A percentile compares a stretch with the other conserved stretches of the same genome.
These are phyloP conservation scores for Chlorella sp. DNA, from an alignment of 139 green algal genomes.

Conservation along the genomic window DNA sequence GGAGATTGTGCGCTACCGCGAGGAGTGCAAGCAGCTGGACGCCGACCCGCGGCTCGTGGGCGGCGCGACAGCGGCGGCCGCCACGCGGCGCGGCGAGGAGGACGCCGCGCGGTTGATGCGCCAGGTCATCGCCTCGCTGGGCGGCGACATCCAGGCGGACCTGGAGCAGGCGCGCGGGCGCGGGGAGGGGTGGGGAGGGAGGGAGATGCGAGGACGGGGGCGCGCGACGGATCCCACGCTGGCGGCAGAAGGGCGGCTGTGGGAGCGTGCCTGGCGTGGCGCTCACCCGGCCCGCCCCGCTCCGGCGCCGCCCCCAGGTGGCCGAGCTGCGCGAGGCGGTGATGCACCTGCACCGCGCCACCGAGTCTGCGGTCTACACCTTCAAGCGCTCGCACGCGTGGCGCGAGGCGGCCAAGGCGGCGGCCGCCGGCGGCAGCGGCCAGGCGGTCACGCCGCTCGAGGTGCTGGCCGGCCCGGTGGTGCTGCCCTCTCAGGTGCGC, in stretches of 20 bases:
- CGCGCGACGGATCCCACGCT: background rate
- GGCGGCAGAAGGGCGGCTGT: background rate
- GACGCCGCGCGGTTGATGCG: conserved; percentile 11
- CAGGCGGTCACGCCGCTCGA: background rate
- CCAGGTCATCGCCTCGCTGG: conserved; percentile 27
- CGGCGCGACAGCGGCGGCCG: background rate
- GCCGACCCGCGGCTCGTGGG: conserved; percentile 21
- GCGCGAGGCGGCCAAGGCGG: conserved; percentile 34
- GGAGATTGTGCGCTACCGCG: conserved; percentile 31
- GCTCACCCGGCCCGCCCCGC: background rate
- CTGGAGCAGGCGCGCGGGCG: conserved; percentile 5
- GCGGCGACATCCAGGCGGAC: conserved; percentile 12
- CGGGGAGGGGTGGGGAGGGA: too few relatives aligned
- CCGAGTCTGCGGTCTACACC: conserved; percentile 38
- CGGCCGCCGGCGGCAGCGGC: too few relatives aligned
- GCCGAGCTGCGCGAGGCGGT: conserved; percentile 31
- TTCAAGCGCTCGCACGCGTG: conserved; percentile 43
- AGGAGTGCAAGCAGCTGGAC: conserved; percentile 50
- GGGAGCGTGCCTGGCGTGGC: background rate
- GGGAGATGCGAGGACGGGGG: too few relatives aligned
- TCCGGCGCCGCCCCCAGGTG: background rate
- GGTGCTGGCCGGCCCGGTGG: background rate
- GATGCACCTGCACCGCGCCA: conserved; percentile 33
- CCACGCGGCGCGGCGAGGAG: background rate
- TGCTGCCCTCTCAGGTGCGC: conserved; percentile 2